Percentiles rank a stretch among this genome's conserved stretches.
These are phyloP conservation scores for Rutstroemia sp. DNA, from an alignment of 2,329 filamentous ascomycete species.

Conservation along the genomic window DNA sequence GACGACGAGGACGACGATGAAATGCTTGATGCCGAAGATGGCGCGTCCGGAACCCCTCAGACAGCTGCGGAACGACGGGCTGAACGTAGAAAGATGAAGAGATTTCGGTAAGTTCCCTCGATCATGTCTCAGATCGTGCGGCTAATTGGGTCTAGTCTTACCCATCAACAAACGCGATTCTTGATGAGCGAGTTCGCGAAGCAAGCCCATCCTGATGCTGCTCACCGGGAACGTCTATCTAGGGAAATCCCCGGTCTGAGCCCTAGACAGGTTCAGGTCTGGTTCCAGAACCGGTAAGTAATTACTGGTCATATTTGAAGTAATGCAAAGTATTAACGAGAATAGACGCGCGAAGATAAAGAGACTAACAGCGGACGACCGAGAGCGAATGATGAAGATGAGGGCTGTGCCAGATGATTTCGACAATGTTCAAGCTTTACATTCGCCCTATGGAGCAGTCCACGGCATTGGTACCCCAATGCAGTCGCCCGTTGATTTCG, in stretches of 20 bases:
- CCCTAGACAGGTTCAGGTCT: slow-evolving; percentile 90
- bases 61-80: slow-evolving; percentile 50
- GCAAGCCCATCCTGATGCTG: slow-evolving; percentile 88
- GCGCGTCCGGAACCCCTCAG: slow-evolving; percentile 33
- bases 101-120: slow-evolving; percentile 55
- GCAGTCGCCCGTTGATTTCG: slow-evolving; percentile 29
- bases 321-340: not conserved
- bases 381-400: slow-evolving; percentile 66
- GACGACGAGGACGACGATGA: slow-evolving; percentile 47
- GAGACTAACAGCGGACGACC: slow-evolving; percentile 61
- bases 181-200: slow-evolving; percentile 96
- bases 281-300: slow-evolving; percentile 92
- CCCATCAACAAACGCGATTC: slow-evolving; percentile 94
- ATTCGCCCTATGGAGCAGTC: slow-evolving; percentile 56
- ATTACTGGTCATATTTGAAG: slow-evolving; percentile 4
- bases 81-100: slow-evolving; percentile 63
- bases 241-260: slow-evolving; percentile 87
- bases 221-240: slow-evolving; percentile 79
- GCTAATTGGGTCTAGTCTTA: slow-evolving; percentile 56
- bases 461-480: slow-evolving; percentile 29
- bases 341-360: slow-evolving; percentile 65
- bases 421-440: slow-evolving; percentile 61
- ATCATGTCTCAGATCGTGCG: not conserved
- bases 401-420: slow-evolving; percentile 63
- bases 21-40: slow-evolving; percentile 41